These are phyloP conservation scores for Populus ilicifolia DNA, from an alignment of 345 rosid genomes.

Conservation along the genomic window DNA sequence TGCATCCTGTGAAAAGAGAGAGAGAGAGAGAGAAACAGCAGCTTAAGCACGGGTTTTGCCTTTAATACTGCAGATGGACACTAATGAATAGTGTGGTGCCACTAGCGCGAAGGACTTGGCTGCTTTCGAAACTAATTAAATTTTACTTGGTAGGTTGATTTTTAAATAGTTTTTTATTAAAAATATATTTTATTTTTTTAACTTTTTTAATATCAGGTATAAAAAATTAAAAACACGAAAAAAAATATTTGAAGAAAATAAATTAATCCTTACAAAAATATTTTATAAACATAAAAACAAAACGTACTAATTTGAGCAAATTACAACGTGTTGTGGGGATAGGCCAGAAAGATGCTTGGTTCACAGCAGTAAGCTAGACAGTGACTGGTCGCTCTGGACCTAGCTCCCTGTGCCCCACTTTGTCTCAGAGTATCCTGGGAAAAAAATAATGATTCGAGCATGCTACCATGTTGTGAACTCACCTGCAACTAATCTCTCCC, in stretches of 20 bases:
- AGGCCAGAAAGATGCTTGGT: background rate
- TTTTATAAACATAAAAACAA: too few species aligned
- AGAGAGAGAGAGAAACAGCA: too few species aligned
- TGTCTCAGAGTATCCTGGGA: too few species aligned
- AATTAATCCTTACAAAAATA: too few species aligned
- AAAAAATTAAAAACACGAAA: too few species aligned
- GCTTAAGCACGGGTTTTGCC: too few species aligned
- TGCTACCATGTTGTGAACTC: background rate
- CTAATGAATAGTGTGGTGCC: background rate
- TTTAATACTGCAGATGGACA: background rate
- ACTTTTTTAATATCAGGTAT: too few species aligned
- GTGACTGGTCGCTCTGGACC: background rate
- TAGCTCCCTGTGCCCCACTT: background rate
- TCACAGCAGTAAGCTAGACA: background rate
- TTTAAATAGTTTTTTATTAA: too few species aligned
- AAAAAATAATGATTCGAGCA: background rate
- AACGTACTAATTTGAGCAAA: background rate
- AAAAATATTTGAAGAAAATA: too few species aligned
- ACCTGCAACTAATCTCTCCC: background rate
- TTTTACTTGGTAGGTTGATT: too few species aligned
- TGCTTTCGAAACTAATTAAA: background rate
- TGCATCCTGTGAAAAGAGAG: too few species aligned
- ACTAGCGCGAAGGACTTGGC: background rate
- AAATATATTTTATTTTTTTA: too few species aligned
- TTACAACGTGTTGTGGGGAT: background rate